A percentile compares a stretch with the other conserved stretches of the same genome.
These are phyloP conservation scores for Gonapodya prolifera DNA, from an alignment of 192 early-diverging fungal species.

Conservation along the genomic window DNA sequence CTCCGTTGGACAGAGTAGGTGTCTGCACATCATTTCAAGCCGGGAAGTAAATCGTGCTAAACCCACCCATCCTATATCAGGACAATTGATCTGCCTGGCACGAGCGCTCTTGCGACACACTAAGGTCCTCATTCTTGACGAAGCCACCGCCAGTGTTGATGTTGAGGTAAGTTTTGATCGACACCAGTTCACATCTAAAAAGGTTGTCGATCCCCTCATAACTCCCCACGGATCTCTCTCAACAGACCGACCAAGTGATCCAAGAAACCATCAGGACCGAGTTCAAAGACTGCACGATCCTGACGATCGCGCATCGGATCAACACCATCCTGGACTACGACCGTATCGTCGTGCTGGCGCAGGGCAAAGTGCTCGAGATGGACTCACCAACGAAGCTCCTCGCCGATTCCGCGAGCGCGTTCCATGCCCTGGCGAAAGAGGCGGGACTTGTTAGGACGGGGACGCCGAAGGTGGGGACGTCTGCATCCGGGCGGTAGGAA, in stretches of 20 bases:
- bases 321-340: constrained; percentile 5
- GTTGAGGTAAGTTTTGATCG: too few relatives aligned
- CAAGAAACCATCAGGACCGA: background rate
- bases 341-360: background rate
- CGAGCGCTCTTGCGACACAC: constrained; percentile 61
- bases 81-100: constrained; percentile 71
- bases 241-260: background rate
- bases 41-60: too few relatives aligned
- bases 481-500: too few relatives aligned
- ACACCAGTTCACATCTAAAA: too few relatives aligned
- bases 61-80: too few relatives aligned
- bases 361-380: background rate
- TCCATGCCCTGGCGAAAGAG: background rate
- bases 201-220: too few relatives aligned
- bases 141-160: constrained; percentile 58
- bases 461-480: background rate
- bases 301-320: constrained; percentile 3
- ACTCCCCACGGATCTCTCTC: too few relatives aligned
- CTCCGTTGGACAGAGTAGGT: constrained; percentile 67
- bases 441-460: background rate
- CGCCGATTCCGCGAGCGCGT: background rate
- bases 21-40: too few relatives aligned
- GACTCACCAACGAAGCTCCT: background rate
- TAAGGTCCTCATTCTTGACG: constrained; percentile 66
- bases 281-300: background rate